Percentiles rank a stretch among this genome's conserved stretches.
phyloP scores from a whole-genome alignment of 352 stramenopile species.

The Ochromonadaceae sp. region DNA sequence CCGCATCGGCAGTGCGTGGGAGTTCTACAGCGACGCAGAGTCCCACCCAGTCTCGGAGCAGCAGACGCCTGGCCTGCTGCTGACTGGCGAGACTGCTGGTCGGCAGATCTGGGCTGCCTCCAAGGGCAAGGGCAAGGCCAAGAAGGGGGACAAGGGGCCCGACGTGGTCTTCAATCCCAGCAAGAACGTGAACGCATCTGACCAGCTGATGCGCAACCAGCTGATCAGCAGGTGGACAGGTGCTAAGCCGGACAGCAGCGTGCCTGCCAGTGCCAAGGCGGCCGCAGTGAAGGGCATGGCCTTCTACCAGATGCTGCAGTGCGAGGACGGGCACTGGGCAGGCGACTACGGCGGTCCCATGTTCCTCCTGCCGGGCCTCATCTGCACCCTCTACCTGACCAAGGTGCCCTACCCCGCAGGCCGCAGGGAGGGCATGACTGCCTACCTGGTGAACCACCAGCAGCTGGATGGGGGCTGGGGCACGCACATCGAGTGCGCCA shows the following conservation, averaged over 20 bases:
- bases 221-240: constrained; percentile 26
- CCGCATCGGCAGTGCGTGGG: neutral
- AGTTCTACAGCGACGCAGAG: neutral
- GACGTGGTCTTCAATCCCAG: constrained; percentile 28
- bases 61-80: neutral
- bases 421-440: constrained; percentile 34
- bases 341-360: constrained; percentile 75
- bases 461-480: constrained; percentile 64
- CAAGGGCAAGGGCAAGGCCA: constrained; percentile 3
- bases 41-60: neutral
- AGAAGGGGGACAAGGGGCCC: neutral
- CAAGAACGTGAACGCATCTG: constrained; percentile 35
- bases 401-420: constrained; percentile 29
- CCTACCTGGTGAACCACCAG: constrained; percentile 67
- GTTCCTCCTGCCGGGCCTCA: constrained; percentile 66
- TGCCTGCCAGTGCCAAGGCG: constrained; percentile 24
- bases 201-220: constrained; percentile 34
- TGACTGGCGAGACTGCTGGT: constrained; percentile 30
- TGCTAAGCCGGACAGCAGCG: constrained; percentile 14
- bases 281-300: constrained; percentile 42
- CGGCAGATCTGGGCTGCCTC: constrained; percentile 35
- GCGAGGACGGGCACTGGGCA: constrained; percentile 59
- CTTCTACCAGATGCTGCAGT: constrained; percentile 69
- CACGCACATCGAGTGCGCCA: constrained; percentile 69
- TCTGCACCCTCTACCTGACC: constrained; percentile 51